Evolutionary conservation across 2,329 filamentous ascomycete genomes (phyloP), one percentile per base, ranked within the genome.

Genomic region (Ceratocystiopsis brevicomis): DNA sequence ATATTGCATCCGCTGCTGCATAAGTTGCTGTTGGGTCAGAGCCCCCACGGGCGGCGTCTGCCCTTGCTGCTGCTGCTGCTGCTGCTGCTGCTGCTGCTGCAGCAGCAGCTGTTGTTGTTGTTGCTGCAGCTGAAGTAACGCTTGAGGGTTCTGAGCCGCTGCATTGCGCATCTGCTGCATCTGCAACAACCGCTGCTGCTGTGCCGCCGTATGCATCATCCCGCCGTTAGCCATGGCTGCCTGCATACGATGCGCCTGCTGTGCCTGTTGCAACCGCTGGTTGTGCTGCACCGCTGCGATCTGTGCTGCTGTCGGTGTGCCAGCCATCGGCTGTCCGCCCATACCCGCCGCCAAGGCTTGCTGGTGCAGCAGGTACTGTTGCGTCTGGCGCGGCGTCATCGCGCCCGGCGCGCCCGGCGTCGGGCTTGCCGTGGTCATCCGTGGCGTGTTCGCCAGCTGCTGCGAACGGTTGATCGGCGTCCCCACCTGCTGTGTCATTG

Each of bases 381-480:
- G 25, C 47, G 65, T 64, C 51, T 72, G 69, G 45, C 73, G 69
- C 1, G 49, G 44, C 18, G 53, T 49, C 65, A 77, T 71, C 63
- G 72, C 70, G 36, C 62, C 64, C 38, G 73, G 71, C 63, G 72
- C 70, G 36, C 62, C 64, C 38, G 73, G 71, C 39, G 73, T 68
- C 17, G 76, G 73, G 53, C 74, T 79, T 21, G 66, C 69, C 2
- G 37, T 35, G 2, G 42, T 38, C 49, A 52, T 75, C 45, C 73
- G 69, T 39, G 76, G 76, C 12, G 74, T 78, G 14, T 68, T 63
- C 12, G 62, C 58, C 52, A 70, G 66, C 34, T 54, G 52, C 45
- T 56, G 56, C 12, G 53, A 68, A 57, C 53, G 65, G 58, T 46
- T 71, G 59, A 76, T 68, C 0, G 76, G 76, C 0, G 76, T 79